A percentile compares a stretch with the other conserved stretches of the same genome.
phyloP scores from a whole-genome alignment of 352 stramenopile species.

The Pythium rhizo-oryzae region DNA sequence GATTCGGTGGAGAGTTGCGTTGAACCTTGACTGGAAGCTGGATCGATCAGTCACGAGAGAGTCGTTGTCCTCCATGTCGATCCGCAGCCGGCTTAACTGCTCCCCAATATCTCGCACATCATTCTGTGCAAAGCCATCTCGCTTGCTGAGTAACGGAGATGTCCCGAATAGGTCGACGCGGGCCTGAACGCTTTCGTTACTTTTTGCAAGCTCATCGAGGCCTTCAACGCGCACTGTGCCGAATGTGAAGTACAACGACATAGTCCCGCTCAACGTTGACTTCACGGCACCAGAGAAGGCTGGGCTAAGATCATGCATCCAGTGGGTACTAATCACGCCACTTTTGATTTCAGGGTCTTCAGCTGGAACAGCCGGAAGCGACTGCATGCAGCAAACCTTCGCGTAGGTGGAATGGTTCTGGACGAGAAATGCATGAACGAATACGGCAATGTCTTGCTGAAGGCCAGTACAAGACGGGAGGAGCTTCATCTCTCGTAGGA shows the following conservation, averaged over 20 bases:
- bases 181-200: slow-evolving; percentile 26
- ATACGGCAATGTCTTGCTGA: slow-evolving; percentile 39
- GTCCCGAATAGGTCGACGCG: slow-evolving; percentile 54
- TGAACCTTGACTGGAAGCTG: slow-evolving; percentile 36
- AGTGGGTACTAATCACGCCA: slow-evolving; percentile 60
- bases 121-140: slow-evolving; percentile 32
- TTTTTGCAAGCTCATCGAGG: background rate
- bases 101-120: slow-evolving; percentile 36
- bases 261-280: background rate
- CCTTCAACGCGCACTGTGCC: slow-evolving; percentile 34
- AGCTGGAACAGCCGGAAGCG: slow-evolving; percentile 42
- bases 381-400: slow-evolving; percentile 51
- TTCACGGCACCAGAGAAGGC: slow-evolving; percentile 27
- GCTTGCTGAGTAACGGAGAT: slow-evolving; percentile 57
- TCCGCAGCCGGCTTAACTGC: slow-evolving; percentile 47
- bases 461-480: slow-evolving; percentile 36
- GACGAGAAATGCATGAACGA: slow-evolving; percentile 62
- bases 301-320: slow-evolving; percentile 59
- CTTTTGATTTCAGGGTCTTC: slow-evolving; percentile 62
- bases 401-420: slow-evolving; percentile 63
- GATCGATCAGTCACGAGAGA: slow-evolving; percentile 54
- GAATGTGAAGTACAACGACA: slow-evolving; percentile 67
- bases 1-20: slow-evolving; percentile 34
- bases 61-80: slow-evolving; percentile 66
- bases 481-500: slow-evolving; percentile 49